A percentile compares a stretch with the other conserved stretches of the same genome.
Evolutionary conservation across 768 basidiomycete genomes (phyloP).

Genomic region (Boletellus ananas): DNA sequence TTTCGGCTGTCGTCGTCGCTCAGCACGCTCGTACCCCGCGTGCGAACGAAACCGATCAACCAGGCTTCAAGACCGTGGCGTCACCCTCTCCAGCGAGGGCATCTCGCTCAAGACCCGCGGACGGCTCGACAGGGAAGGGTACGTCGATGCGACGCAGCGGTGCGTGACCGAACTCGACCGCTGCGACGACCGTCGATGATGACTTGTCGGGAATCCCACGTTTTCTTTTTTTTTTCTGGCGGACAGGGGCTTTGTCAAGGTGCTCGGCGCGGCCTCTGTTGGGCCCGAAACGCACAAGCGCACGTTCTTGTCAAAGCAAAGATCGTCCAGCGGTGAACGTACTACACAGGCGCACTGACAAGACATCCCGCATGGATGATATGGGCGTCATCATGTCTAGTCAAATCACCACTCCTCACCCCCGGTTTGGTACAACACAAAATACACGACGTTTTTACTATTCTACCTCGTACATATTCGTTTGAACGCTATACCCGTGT

Average conservation of each 20-base stretch:
- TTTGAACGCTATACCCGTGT: too few species aligned
- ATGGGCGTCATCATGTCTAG: too few species aligned
- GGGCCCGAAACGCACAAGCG: conserved; percentile 8
- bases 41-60: background rate
- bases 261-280: conserved; percentile 44
- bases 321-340: background rate
- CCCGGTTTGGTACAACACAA: too few species aligned
- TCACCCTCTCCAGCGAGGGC: conserved; percentile 55
- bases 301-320: conserved; percentile 9
- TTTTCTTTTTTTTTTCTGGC: too few species aligned
- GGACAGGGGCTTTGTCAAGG: conserved; percentile 51
- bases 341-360: background rate
- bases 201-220: too few species aligned
- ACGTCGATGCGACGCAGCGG: conserved; percentile 74
- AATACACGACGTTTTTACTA: too few species aligned
- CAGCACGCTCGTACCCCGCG: too few species aligned
- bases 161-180: background rate
- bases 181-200: background rate
- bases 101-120: conserved; percentile 62
- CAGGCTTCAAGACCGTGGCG: conserved; percentile 49
- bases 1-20: background rate
- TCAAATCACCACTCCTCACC: too few species aligned
- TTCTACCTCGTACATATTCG: too few species aligned
- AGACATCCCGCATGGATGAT: too few species aligned
- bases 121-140: conserved; percentile 57